Percentiles rank a stretch among this genome's conserved stretches.
phyloP scores from a whole-genome alignment of 2,329 filamentous ascomycete genomes.

The Penicillium sp. region DNA sequence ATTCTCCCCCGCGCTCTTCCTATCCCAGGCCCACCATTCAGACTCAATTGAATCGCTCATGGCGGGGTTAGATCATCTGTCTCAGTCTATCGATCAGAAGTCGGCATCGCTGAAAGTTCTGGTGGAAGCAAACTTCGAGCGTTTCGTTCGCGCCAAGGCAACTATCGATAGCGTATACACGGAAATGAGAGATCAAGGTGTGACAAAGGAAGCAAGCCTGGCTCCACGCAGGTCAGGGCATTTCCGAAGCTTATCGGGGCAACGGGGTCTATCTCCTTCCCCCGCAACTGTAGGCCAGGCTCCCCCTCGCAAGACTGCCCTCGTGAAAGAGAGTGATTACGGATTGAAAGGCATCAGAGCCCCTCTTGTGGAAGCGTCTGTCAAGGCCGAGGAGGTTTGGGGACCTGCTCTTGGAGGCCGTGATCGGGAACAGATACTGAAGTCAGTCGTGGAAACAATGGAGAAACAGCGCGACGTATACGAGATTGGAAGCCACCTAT shows the following conservation, averaged over 20 bases:
- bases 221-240: slow-evolving; percentile 63
- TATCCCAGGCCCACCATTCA: slow-evolving; percentile 85
- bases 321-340: slow-evolving; percentile 90
- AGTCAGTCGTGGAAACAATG: slow-evolving; percentile 72
- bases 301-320: slow-evolving; percentile 76
- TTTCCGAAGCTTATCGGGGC: slow-evolving; percentile 57
- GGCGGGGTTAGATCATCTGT: slow-evolving; percentile 79
- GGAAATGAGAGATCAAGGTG: slow-evolving; percentile 82
- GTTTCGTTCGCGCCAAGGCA: slow-evolving; percentile 94
- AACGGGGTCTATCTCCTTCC: slow-evolving; percentile 40
- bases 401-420: slow-evolving; percentile 87
- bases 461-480: slow-evolving; percentile 80
- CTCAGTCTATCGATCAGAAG: slow-evolving; percentile 93
- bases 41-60: slow-evolving; percentile 82
- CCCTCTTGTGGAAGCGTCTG: slow-evolving; percentile 83
- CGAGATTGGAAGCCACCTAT: slow-evolving; percentile 73
- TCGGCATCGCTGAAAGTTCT: slow-evolving; percentile 94
- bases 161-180: slow-evolving; percentile 99
- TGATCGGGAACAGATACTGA: slow-evolving; percentile 86
- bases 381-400: slow-evolving; percentile 97
- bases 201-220: slow-evolving; percentile 45
- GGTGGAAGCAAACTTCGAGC: slow-evolving; percentile 97
- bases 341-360: slow-evolving; percentile 84
- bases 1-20: slow-evolving; percentile 88
- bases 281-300: slow-evolving; percentile 46